Evolutionary conservation across 495 filamentous ascomycete species (phyloP), one percentile per base, ranked within the genome.

Genomic region (Peziza echinospora): DNA sequence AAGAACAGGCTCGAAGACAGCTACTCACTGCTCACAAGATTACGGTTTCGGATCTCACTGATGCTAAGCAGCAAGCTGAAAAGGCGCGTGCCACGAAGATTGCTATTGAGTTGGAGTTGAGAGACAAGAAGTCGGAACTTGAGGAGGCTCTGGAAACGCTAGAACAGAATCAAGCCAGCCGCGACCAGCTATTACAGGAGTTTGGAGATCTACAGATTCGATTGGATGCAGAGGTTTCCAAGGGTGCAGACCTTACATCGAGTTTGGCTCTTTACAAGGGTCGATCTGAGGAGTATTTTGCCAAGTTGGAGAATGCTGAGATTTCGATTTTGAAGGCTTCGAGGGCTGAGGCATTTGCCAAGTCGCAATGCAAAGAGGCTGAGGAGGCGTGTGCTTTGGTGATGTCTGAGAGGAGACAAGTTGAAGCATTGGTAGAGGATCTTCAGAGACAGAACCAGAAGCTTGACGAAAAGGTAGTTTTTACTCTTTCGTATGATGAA

Each of bases 231-330:
- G 89, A 97, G 65, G 71, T 74, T 2, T 92, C 84, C 1, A 84
- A 82, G 63, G 71, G 82, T 26, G 76, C 76, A 16, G 89, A 97
- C 57, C 73, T 93, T 16, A 73, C 73, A 13, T 80, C 85, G 10
- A 92, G 78, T 57, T 68, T 94, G 11, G 78, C 72, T 49, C 64
- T 94, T 22, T 97, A 96, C 70, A 96, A 93, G 71, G 75, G 73
- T 40, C 78, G 89, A 23, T 80, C 87, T 0, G 85, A 96, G 58
- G 89, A 97, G 59, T 97, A 97, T 55, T 97, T 94, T 65, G 83
- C 73, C 67, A 94, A 93, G 63, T 78, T 97, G 16, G 89, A 97
- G 59, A 86, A 94, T 59, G 89, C 89, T 13, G 89, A 97, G 59
- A 87, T 96, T 51, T 77, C 85, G 7, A 84, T 96, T 19, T 71